Evolutionary conservation across 2,329 filamentous ascomycete genomes (phyloP), one percentile per base, ranked within the genome.

Genomic region (Aureobasidium vineae): DNA sequence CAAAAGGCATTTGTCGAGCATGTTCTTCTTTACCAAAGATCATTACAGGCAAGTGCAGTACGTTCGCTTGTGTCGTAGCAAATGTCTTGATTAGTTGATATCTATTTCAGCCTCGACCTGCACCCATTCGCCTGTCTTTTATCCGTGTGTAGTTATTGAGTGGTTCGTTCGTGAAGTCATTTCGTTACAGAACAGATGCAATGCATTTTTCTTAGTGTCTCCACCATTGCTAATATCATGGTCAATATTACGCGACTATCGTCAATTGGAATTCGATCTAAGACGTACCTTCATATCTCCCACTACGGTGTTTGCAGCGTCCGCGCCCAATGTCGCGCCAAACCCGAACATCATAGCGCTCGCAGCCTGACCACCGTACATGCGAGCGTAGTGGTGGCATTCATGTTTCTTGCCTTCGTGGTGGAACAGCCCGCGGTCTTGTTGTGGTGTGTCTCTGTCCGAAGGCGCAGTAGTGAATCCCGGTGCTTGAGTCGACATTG

Each of bases 241-340:
- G 16, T 38, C 31, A 65, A 28, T 4, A 61, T 45, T 23, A 11
- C 16, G 15, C 3, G 2, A 33, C 11, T 16, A 7, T 4, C 8
- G 16, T 28, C 11, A 36, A 36, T 36, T 13, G 26, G 3, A 28
- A 19, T 5, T 16, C 26, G 26, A 59, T 21, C 10, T 10, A 43
- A n/a, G 28, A 66, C 70, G 10, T 66, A 72, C 73, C 68, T 68
- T 72, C 40, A 70, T 70, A 47, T 74, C 73, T 19, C 73, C 73
- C n/a, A 74, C 70, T 19, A 69, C 70, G 36, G 70, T 71, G 59
- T 74, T 73, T 2, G 73, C 73, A 56, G 70, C 73, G 54, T 74
- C 72, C 10, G 72, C 72, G 4, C 72, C 72, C 23, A 73, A 36
- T 11, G 73, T 74, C 5, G 70, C 71, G 13, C 72, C 73, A 40